Evolutionary conservation across 2,329 filamentous ascomycete species (phyloP), one percentile per base, ranked within the genome.

Genomic region (Aureobasidium melanogenum): DNA sequence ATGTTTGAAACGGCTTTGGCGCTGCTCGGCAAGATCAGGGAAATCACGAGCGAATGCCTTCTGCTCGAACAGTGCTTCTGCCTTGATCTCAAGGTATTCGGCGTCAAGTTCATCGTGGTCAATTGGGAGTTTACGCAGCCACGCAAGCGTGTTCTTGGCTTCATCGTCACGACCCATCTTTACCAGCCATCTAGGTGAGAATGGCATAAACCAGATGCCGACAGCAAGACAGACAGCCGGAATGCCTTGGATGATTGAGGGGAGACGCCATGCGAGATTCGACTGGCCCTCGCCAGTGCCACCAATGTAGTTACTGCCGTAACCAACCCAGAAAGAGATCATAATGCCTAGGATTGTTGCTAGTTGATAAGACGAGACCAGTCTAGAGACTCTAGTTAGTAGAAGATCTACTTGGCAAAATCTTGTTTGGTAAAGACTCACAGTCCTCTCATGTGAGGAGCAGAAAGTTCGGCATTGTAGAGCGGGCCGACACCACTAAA

Each of bases 31-130:
- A 10, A 89, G 75, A 36, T 86, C 77, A 0, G 88, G 88, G 71
- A 58, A 58, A 9, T 36, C 41, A 4, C 88, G 85, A 0, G 82
- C 81, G 10, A 87, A 79, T 0, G 83, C 84, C 36, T 84, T 82
- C 74, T 91, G 89, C 73, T 93, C 88, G 66, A 93, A 94, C 19
- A 88, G 72, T 0, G 84, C 86, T 71, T 91, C 87, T 0, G 88
- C 88, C 71, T 89, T 89, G 74, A 93, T 92, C 70, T 93, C 89
- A n/a, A 91, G 81, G 69, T 88, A 91, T 68, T 93, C 89, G 1
- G 91, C 78, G 65, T 87, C 82, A 39, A 92, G 82, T 0, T 89
- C 79, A 61, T 89, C 84, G 68, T 91, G 81, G 64, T 87, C 81
- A 17, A 75, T 69, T 0, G 82, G 71, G 0, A 89, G 79, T 6